These are phyloP conservation scores for Phlyctochytrium bullatum DNA, from an alignment of 192 early-diverging fungal species.

Conservation along the genomic window DNA sequence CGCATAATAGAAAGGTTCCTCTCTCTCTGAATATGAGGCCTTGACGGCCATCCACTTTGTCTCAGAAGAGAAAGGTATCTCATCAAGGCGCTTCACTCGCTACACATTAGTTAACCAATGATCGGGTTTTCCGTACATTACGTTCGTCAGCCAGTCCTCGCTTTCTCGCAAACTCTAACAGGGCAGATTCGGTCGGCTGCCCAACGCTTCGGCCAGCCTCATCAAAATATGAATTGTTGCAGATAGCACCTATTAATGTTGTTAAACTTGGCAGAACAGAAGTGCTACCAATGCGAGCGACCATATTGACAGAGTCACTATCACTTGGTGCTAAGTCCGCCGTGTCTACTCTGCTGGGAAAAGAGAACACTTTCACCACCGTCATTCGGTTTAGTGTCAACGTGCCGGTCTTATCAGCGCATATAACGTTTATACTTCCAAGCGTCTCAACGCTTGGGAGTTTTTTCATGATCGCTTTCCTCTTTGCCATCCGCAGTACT, in stretches of 20 bases:
- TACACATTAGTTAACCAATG: slow-evolving; percentile 10
- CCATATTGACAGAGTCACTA: slow-evolving; percentile 38
- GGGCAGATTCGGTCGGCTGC: slow-evolving; percentile 92
- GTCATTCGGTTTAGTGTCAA: slow-evolving; percentile 96
- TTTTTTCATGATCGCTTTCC: slow-evolving; percentile 92
- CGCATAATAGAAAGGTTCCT: slow-evolving; percentile 48
- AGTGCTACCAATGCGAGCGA: slow-evolving; percentile 52
- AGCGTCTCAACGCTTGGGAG: slow-evolving; percentile 92
- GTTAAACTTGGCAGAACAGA: slow-evolving; percentile 11
- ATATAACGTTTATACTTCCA: slow-evolving; percentile 92
- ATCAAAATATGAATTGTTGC: slow-evolving; percentile 84
- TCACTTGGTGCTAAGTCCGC: slow-evolving; percentile 13
- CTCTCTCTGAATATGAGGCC: slow-evolving; percentile 34
- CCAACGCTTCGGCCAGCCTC: slow-evolving; percentile 76
- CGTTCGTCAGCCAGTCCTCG: slow-evolving; percentile 73
- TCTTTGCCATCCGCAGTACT: slow-evolving; percentile 87
- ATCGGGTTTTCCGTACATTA: slow-evolving; percentile 42
- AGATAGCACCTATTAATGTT: slow-evolving; percentile 64
- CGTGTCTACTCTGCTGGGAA: not conserved
- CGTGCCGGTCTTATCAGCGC: slow-evolving; percentile 98
- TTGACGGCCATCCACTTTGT: slow-evolving; percentile 89
- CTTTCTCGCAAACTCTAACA: slow-evolving; percentile 67
- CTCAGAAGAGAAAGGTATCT: slow-evolving; percentile 91
- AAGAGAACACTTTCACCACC: slow-evolving; percentile 77
- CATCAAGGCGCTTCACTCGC: slow-evolving; percentile 53